Conservation (phyloP, 805 yeast genomes). For the Maudiozyma bulderi region DNA sequence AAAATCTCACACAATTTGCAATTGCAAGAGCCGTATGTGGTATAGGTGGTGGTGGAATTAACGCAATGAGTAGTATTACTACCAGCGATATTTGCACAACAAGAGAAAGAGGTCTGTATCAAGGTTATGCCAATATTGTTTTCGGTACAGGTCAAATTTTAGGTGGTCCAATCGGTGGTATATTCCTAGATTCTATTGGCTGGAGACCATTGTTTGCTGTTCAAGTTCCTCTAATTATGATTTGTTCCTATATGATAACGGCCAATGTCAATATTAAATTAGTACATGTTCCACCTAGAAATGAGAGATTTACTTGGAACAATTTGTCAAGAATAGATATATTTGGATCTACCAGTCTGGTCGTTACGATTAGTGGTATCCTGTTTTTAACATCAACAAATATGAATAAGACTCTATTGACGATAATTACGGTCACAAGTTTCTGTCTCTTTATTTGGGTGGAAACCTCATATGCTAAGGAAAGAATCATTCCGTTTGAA, state of each 20-base stretch:
- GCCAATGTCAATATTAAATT: conserved; percentile 33
- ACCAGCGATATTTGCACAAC: conserved; percentile 69
- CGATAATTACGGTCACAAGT: conserved; percentile 23
- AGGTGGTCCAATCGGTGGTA: conserved; percentile 61
- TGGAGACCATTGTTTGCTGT: conserved; percentile 53
- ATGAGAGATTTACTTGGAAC: conserved; percentile 35
- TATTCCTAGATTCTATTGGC: conserved; percentile 46
- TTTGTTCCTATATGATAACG: conserved; percentile 31
- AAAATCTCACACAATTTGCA: conserved; percentile 31
- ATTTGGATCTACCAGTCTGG: conserved; percentile 55
- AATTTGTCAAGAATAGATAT: conserved; percentile 56
- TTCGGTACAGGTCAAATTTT: conserved; percentile 66
- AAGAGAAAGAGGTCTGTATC: conserved; percentile 69
- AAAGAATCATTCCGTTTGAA: conserved; percentile 52
- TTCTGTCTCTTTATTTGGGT: conserved; percentile 30
- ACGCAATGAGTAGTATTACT: conserved; percentile 64
- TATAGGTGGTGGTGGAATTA: conserved; percentile 85
- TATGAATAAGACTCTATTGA: conserved; percentile 33
- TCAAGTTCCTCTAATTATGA: conserved; percentile 39
- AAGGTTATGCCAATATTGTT: conserved; percentile 71
- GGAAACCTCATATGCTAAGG: conserved; percentile 30
- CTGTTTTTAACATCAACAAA: conserved; percentile 42
- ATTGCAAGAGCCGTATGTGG: conserved; percentile 69
- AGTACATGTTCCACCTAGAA: conserved; percentile 41
- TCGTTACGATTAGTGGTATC: conserved; percentile 38